Evolutionary conservation across 108 stramenopile genomes (phyloP), one percentile per base, ranked within the genome.

Genomic region (Mediolabrus comicus): DNA sequence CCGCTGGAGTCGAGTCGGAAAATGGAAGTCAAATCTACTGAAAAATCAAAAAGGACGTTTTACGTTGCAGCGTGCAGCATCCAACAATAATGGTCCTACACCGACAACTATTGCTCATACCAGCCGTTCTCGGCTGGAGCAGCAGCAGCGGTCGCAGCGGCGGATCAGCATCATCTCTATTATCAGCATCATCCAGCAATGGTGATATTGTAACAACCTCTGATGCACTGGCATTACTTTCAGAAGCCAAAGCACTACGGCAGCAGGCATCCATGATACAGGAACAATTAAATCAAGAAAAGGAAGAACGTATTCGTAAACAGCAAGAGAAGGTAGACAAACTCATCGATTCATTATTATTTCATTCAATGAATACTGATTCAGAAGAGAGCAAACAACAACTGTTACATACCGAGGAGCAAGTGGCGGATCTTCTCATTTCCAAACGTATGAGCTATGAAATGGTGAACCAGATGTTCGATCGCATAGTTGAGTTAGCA

Each of bases 391-490:
- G 68, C 39, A 61, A 65, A 55, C 49, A 59, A n/a, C 73, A 90
- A 61, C 24, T 92, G 52, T 39, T 92, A 39, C 77, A 92, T 26
- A 80, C 85, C 29, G 88, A 80, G 11, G 88, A 89, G 29, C 68
- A 77, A 46, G 87, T 86, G 14, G 72, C 73, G 3, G 52, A 81
- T 54, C 35, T 77, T 4, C 63, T 92, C 54, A 60, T 59, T 19
- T 78, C 83, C 13, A 80, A 85, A 53, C 83, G 91, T 22, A 84
- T 82, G 65, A 84, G 78, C 27, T 74, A 75, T 10, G 88, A 92
- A 39, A 79, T 85, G 58, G 80, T 92, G 16, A 77, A 86, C 38
- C 81, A 84, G 34, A 86, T 89, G 35, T 92, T 89, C 65, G 73
- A 84, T 52, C 74, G 86, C 4, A 83, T 92, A 10, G 83, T 77